Conservation (phyloP, 768 basidiomycete species). For the Tricholoma hemisulphureum region DNA sequence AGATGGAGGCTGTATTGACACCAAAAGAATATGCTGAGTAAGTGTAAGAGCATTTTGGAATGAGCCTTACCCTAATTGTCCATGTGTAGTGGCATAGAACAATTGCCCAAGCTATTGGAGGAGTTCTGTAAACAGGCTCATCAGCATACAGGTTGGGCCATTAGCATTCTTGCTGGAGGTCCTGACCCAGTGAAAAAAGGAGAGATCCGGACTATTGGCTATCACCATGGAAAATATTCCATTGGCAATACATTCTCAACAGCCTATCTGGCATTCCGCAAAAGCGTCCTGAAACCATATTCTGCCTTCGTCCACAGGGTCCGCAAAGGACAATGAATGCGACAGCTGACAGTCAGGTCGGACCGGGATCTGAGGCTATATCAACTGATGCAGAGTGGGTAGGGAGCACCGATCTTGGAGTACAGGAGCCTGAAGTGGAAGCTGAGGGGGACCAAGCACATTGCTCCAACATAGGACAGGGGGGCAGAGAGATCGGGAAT, state of each 20-base stretch:
- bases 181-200: slow-evolving; percentile 7
- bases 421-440: no score
- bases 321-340: no score
- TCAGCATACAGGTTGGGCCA: slow-evolving; percentile 4
- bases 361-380: no score
- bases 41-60: neutral
- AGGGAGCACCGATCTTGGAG: no score
- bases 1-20: neutral
- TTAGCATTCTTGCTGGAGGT: slow-evolving; percentile 5
- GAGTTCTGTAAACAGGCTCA: neutral
- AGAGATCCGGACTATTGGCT: slow-evolving; percentile 5
- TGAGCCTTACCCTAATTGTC: no score
- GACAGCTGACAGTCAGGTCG: no score
- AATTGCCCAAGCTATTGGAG: neutral
- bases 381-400: no score
- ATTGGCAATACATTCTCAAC: neutral
- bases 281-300: neutral
- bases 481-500: no score
- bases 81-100: neutral
- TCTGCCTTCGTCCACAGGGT: slow-evolving; percentile 1
- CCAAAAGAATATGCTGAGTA: neutral
- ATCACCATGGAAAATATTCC: neutral
- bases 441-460: no score
- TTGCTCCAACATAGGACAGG: no score
- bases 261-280: neutral